Conservation (phyloP, 192 early-diverging fungal genomes). For the Podila epigama region DNA sequence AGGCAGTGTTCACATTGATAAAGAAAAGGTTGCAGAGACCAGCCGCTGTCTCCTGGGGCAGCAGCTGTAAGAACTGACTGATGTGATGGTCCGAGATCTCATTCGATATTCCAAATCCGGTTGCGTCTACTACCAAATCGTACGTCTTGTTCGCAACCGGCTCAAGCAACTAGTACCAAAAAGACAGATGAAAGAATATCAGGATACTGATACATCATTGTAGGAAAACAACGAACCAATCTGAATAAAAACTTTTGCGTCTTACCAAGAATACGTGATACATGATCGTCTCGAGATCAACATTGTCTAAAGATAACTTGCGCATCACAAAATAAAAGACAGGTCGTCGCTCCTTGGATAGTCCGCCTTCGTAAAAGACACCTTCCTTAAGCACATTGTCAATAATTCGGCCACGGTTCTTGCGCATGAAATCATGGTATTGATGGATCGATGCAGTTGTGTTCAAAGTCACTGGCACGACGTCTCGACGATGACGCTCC, state of each 20-base stretch:
- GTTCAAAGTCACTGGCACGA: conserved; percentile 49
- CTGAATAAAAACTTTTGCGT: neutral
- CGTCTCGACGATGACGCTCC: conserved; percentile 64
- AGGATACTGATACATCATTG: neutral
- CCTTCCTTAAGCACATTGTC: conserved; percentile 75
- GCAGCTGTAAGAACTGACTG: conserved; percentile 71
- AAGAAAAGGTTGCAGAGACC: conserved; percentile 78
- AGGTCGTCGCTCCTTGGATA: conserved; percentile 74
- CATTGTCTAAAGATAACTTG: conserved; percentile 72
- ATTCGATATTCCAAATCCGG: conserved; percentile 80
- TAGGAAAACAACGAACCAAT: neutral
- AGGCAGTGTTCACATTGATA: conserved; percentile 83
- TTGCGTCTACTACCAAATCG: conserved; percentile 85
- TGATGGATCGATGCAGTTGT: conserved; percentile 38
- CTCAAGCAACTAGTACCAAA: conserved; percentile 59
- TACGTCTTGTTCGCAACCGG: conserved; percentile 71
- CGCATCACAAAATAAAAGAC: conserved; percentile 89
- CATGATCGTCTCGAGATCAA: conserved; percentile 87
- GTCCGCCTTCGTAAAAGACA: conserved; percentile 84
- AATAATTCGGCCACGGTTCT: conserved; percentile 69
- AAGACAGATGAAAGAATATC: neutral
- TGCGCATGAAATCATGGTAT: conserved; percentile 75
- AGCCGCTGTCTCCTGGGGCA: conserved; percentile 68
- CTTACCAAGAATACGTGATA: conserved; percentile 75
- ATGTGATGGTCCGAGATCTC: conserved; percentile 84